Evolutionary conservation across 768 basidiomycete species (phyloP).

Genomic region (Auriscalpium microsporum): DNA sequence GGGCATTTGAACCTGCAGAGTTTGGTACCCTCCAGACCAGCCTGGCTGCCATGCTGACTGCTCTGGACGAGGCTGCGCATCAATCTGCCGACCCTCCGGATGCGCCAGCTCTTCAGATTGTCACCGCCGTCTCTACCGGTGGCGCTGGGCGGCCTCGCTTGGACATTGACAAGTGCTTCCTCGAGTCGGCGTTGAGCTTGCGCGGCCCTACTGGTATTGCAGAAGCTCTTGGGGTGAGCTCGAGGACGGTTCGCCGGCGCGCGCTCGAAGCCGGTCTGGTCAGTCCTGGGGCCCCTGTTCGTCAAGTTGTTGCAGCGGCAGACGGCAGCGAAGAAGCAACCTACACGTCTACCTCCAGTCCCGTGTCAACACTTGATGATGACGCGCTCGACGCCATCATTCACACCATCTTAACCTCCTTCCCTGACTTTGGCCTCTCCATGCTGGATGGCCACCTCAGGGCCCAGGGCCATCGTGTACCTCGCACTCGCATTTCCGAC

Average conservation of each 20-base stretch:
- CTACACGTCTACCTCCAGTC: not conserved
- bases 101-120: not conserved
- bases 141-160: conserved; percentile 20
- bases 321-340: not conserved
- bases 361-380: conserved; percentile 6
- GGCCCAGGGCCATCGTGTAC: conserved; percentile 12
- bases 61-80: not conserved
- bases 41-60: not conserved
- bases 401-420: conserved; percentile 4
- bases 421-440: conserved; percentile 14
- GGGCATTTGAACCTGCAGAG: not conserved
- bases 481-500: conserved; percentile 1
- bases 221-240: not conserved
- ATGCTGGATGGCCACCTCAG: conserved; percentile 16
- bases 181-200: conserved; percentile 16
- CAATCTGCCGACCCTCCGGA: not conserved
- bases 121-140: conserved; percentile 5
- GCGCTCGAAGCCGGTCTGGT: conserved; percentile 14
- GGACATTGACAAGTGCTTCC: conserved; percentile 21
- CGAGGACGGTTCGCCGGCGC: conserved; percentile 15
- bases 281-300: conserved; percentile 15
- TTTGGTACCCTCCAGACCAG: not conserved
- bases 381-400: conserved; percentile 6
- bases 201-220: conserved; percentile 15
- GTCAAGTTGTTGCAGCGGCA: not conserved